Conservation (phyloP, 805 yeast genomes). For the Ogataea dorogensis region DNA sequence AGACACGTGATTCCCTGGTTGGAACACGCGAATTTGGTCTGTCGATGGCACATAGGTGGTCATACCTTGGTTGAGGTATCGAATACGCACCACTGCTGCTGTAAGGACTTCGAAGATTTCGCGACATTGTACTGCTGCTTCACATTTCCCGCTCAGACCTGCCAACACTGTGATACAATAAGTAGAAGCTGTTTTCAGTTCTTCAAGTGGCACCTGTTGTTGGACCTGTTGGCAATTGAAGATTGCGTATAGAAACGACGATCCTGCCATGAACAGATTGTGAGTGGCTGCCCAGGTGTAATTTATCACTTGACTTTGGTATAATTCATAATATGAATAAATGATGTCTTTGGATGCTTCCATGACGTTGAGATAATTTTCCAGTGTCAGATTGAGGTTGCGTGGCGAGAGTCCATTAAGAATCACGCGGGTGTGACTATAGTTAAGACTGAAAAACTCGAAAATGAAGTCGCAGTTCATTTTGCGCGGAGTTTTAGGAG, state of each 20-base stretch:
- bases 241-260: slow-evolving; percentile 74
- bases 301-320: slow-evolving; percentile 58
- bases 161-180: slow-evolving; percentile 57
- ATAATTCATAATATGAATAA: slow-evolving; percentile 56
- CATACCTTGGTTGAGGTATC: slow-evolving; percentile 38
- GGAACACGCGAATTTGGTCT: slow-evolving; percentile 29
- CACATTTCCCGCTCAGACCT: slow-evolving; percentile 66
- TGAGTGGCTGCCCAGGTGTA: slow-evolving; percentile 95
- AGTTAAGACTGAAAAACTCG: slow-evolving; percentile 71
- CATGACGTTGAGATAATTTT: slow-evolving; percentile 55
- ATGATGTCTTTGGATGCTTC: slow-evolving; percentile 69
- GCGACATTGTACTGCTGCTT: slow-evolving; percentile 71
- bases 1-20: slow-evolving; percentile 38
- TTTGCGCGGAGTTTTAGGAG: slow-evolving; percentile 54
- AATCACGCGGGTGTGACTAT: slow-evolving; percentile 68
- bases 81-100: slow-evolving; percentile 65
- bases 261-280: slow-evolving; percentile 84
- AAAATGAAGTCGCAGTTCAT: slow-evolving; percentile 75
- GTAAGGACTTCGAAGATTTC: slow-evolving; percentile 70
- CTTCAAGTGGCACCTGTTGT: slow-evolving; percentile 42
- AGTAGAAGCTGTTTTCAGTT: slow-evolving; percentile 46
- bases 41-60: slow-evolving; percentile 30
- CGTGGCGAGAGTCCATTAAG: slow-evolving; percentile 79
- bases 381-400: slow-evolving; percentile 49
- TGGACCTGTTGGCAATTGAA: slow-evolving; percentile 64